A percentile compares a stretch with the other conserved stretches of the same genome.
Evolutionary conservation across 169 alveolate species (phyloP).

Genomic region (Plasmodium yoelii): DNA sequence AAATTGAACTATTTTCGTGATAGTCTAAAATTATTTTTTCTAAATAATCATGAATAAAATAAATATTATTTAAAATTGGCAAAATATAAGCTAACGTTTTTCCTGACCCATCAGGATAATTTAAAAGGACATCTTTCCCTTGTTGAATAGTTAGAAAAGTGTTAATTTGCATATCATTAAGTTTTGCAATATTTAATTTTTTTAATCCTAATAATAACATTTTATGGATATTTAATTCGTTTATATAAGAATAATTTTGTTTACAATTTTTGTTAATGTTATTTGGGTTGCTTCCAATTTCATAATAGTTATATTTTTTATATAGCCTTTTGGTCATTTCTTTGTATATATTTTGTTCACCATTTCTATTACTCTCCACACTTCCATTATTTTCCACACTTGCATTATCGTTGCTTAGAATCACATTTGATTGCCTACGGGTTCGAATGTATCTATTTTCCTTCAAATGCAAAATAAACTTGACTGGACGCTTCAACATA

Average conservation of each 20-base stretch:
- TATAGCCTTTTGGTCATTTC: constrained; percentile 39
- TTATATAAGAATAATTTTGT: constrained; percentile 23
- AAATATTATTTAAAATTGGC: constrained; percentile 83
- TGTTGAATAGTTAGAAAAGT: constrained; percentile 81
- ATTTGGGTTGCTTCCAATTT: constrained; percentile 52
- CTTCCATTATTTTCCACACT: not conserved
- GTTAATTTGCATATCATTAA: constrained; percentile 79
- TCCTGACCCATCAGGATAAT: constrained; percentile 80
- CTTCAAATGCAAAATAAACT: not conserved
- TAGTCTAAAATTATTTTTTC: constrained; percentile 77
- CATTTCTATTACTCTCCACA: too few species aligned
- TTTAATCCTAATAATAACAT: constrained; percentile 64
- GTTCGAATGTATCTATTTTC: constrained; percentile 10
- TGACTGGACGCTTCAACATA: not conserved
- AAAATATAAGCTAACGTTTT: constrained; percentile 84
- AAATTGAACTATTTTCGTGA: not conserved
- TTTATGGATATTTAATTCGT: constrained; percentile 68
- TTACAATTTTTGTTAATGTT: not conserved
- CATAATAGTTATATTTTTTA: constrained; percentile 62
- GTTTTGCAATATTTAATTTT: constrained; percentile 62
- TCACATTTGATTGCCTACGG: not conserved
- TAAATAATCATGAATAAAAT: constrained; percentile 83
- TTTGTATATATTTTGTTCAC: not conserved
- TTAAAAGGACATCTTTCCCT: constrained; percentile 83
- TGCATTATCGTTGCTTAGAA: too few species aligned